Conservation (phyloP, 2,329 filamentous ascomycete genomes). For the Penicillium sp. region DNA sequence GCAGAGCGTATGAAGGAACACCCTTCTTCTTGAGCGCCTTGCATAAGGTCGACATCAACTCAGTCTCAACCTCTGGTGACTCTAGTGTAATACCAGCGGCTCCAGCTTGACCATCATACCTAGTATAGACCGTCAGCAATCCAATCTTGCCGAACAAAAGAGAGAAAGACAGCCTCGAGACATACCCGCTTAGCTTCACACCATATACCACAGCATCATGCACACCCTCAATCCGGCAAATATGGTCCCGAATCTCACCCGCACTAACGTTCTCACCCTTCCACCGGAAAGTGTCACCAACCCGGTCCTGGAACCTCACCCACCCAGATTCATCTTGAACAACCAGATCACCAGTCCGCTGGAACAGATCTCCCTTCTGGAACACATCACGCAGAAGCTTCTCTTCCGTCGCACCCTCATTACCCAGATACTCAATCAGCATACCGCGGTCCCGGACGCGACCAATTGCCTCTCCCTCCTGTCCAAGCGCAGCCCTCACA, state of each 20-base stretch:
- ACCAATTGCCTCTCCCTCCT: constrained; percentile 47
- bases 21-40: constrained; percentile 41
- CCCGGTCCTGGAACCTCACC: constrained; percentile 46
- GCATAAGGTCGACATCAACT: constrained; percentile 40
- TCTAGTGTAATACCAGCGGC: constrained; percentile 46
- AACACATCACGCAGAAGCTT: constrained; percentile 47
- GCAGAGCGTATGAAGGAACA: constrained; percentile 46
- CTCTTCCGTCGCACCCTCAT: constrained; percentile 42
- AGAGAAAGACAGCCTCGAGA: not conserved
- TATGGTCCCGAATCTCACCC: constrained; percentile 45
- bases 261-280: constrained; percentile 49
- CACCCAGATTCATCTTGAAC: constrained; percentile 42
- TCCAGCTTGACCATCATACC: constrained; percentile 50
- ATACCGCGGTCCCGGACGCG: constrained; percentile 39
- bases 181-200: constrained; percentile 40
- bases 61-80: constrained; percentile 25
- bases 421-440: constrained; percentile 43
- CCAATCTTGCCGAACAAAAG: not conserved
- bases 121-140: constrained; percentile 13
- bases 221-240: constrained; percentile 40
- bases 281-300: constrained; percentile 39
- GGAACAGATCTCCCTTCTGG: constrained; percentile 45
- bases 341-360: constrained; percentile 46
- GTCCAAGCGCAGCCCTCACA: constrained; percentile 32
- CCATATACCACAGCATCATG: constrained; percentile 47